phyloP scores from a whole-genome alignment of 2,329 filamentous ascomycete genomes.

The Penicillium sp. region DNA sequence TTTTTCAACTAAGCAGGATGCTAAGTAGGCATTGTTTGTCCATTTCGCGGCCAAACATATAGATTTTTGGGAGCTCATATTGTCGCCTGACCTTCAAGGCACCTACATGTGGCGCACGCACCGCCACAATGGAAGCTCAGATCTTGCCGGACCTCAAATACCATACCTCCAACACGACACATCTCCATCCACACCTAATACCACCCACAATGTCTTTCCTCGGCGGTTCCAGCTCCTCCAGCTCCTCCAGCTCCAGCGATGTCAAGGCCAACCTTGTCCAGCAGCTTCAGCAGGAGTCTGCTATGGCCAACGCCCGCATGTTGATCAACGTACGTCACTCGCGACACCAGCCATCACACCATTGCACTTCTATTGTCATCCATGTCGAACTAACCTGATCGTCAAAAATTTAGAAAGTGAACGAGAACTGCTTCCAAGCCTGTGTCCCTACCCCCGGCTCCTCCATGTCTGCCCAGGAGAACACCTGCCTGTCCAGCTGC shows the following conservation, averaged over 20 bases:
- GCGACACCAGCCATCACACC: background rate
- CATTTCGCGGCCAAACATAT: too few relatives aligned
- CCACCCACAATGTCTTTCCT: conserved; percentile 39
- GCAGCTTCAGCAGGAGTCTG: conserved; percentile 64
- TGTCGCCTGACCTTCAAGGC: background rate
- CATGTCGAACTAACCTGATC: background rate
- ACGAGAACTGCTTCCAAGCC: conserved; percentile 77
- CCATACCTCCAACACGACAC: background rate
- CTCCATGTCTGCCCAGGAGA: conserved; percentile 66
- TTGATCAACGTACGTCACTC: conserved; percentile 64
- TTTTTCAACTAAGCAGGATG: too few relatives aligned
- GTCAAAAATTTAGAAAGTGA: conserved; percentile 64
- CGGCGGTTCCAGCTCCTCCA: conserved; percentile 30
- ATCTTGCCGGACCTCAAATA: background rate
- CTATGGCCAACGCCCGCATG: conserved; percentile 66
- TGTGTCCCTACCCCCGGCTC: conserved; percentile 69
- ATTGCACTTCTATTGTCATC: background rate
- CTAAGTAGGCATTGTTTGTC: too few relatives aligned
- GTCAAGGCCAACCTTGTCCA: conserved; percentile 60
- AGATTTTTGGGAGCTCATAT: background rate
- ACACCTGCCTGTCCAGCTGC: conserved; percentile 70
- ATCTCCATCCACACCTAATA: conserved; percentile 3
- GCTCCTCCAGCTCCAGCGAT: conserved; percentile 31
- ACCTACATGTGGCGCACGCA: background rate
- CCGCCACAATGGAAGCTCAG: conserved; percentile 1